Conservation (phyloP, 192 early-diverging fungal genomes). For the Anaeromyces robustus region DNA sequence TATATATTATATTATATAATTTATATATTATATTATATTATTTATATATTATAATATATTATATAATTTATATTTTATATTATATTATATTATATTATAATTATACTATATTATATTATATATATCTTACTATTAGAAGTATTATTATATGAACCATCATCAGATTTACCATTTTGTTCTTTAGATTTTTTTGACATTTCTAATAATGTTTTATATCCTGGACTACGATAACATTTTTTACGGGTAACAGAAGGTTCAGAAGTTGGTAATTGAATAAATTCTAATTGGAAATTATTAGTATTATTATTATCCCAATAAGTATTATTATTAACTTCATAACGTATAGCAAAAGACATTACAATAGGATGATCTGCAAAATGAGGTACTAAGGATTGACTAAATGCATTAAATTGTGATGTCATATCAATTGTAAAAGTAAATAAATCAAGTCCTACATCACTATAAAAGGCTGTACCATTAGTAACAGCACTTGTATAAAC, state of each 20-base stretch:
- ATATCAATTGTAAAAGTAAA: not conserved
- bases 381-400: not conserved
- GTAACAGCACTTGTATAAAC: not conserved
- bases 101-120: too few relatives aligned
- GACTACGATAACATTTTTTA: not conserved
- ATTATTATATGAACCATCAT: too few relatives aligned
- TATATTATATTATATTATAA: too few relatives aligned
- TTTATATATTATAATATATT: too few relatives aligned
- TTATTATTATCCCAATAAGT: not conserved
- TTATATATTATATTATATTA: too few relatives aligned
- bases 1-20: too few relatives aligned
- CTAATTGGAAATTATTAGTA: not conserved
- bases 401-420: not conserved
- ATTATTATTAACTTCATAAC: not conserved
- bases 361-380: not conserved
- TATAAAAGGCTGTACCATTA: not conserved
- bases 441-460: not conserved
- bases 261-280: not conserved
- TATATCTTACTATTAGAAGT: too few relatives aligned
- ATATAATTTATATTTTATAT: too few relatives aligned
- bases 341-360: not conserved
- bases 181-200: not conserved
- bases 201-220: not conserved
- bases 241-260: not conserved
- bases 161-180: not conserved